Conservation (phyloP, 306 rosid genomes). For the Bauhinia variegata region DNA sequence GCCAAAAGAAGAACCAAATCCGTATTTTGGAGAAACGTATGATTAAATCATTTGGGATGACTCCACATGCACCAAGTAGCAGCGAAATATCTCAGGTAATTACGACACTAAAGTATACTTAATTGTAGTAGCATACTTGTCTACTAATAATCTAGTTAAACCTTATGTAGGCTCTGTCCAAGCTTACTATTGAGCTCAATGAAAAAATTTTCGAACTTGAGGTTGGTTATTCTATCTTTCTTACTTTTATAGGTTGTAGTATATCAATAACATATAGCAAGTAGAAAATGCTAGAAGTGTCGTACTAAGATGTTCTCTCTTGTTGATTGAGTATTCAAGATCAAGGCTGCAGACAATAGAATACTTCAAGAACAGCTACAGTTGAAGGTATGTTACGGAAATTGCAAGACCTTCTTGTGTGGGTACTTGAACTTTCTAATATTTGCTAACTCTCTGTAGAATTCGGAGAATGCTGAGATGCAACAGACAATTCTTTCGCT, state of each 20-base stretch:
- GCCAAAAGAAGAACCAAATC: constrained; percentile 80
- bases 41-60: constrained; percentile 68
- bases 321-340: constrained; percentile 54
- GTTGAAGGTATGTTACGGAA: constrained; percentile 56
- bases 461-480: constrained; percentile 68
- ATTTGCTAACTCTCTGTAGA: constrained; percentile 42
- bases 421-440: constrained; percentile 23
- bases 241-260: constrained; percentile 30
- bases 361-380: constrained; percentile 87
- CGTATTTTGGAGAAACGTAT: constrained; percentile 73
- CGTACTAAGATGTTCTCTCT: constrained; percentile 38
- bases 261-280: constrained; percentile 11
- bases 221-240: constrained; percentile 58
- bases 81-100: constrained; percentile 71
- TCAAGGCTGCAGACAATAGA: constrained; percentile 87
- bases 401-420: constrained; percentile 19
- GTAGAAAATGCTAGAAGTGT: constrained; percentile 21
- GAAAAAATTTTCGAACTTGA: constrained; percentile 82
- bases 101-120: constrained; percentile 9
- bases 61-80: constrained; percentile 53
- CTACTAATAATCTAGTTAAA: constrained; percentile 34
- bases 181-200: constrained; percentile 70
- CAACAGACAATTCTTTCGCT: constrained; percentile 73
- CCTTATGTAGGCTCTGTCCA: constrained; percentile 63
- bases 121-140: constrained; percentile 6